Base-by-base conservation (phyloP, 2,329 filamentous ascomycete genomes). In the Aspergillus quadrilineatus region DNA sequence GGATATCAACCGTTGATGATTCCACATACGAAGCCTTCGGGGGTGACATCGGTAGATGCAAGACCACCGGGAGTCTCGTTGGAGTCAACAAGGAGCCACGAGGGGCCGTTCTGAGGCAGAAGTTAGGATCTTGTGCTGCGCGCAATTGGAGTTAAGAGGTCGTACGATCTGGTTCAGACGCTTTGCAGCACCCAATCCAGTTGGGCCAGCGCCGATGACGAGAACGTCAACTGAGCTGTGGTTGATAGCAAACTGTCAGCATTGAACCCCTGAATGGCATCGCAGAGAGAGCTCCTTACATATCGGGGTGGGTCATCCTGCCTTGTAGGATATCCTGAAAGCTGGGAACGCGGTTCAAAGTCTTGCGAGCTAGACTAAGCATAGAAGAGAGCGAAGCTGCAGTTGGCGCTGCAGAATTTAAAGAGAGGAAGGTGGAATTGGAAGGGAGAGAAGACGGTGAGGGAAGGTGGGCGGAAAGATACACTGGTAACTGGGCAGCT, bases 131-230 rank as follows among this genome's bases (percentile, higher is more conserved):
- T 6, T 39, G 17, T 37, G 12, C 29, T 32, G 47, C 36, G 39
- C 39, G 49, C 48, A 45, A 34, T 39, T 48, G 36, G 46, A 41
- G 15, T 28, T 30, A 14, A 15, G n/a, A 15, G 30, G 36, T 50
- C 57, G 67, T 82, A 97, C 94, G 73, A 97, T 87, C 79, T 99
- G 94, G 79, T 97, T 89, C 65, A 99, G 85, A 75, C 94, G 90
- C 84, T 99, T 99, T 69, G 94, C 94, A 75, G 94, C 94, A 83
- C 94, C 94, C 68, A 97, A 86, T 79, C 94, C 94, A 72, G 94
- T 97, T 69, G 94, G 94, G 73, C 94, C 94, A 79, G 93, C 93
- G 73, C 94, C 94, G 81, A 97, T 97, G 77, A 99, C 87, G 74
- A 99, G 90, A 67, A 99, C 89, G 79, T 99, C 94, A 75, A 97